Conservation (phyloP, 768 basidiomycete species). For the Lactifluus pinguis region DNA sequence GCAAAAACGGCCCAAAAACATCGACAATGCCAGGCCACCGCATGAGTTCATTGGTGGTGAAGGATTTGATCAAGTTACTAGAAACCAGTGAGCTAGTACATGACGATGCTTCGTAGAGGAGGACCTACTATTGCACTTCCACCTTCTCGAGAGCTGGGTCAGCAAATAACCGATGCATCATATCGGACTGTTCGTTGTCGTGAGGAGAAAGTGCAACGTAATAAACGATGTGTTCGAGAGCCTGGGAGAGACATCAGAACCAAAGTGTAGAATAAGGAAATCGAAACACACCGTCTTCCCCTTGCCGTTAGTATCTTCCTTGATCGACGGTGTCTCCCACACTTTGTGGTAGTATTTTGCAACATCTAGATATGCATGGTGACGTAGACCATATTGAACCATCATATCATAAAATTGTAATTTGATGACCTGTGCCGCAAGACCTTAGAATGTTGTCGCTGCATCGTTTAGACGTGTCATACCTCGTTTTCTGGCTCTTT, state of each 20-base stretch:
- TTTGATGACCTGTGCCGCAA: conserved; percentile 71
- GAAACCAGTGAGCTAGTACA: conserved; percentile 17
- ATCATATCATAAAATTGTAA: conserved; percentile 93
- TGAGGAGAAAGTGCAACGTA: conserved; percentile 91
- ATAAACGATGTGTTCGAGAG: conserved; percentile 90
- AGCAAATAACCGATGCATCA: conserved; percentile 78
- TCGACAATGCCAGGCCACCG: conserved; percentile 91
- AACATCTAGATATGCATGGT: conserved; percentile 81
- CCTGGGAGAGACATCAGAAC: conserved; percentile 36
- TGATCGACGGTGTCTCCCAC: conserved; percentile 94
- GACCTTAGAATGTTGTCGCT: neutral
- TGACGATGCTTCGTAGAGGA: conserved; percentile 8
- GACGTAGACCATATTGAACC: conserved; percentile 88
- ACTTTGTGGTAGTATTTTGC: conserved; percentile 95
- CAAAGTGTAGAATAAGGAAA: neutral
- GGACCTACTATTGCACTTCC: conserved; percentile 69
- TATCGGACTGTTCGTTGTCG: conserved; percentile 95
- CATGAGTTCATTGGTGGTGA: conserved; percentile 89
- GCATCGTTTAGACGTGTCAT: conserved; percentile 16
- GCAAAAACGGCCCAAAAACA: conserved; percentile 79
- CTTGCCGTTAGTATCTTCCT: conserved; percentile 66
- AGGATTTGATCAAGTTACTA: conserved; percentile 91
- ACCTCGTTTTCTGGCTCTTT: conserved; percentile 87
- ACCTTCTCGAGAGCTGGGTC: conserved; percentile 76
- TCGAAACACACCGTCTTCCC: conserved; percentile 48